Conservation (phyloP, 1,284 basidiomycete genomes). For the Cystobasidium sp. region DNA sequence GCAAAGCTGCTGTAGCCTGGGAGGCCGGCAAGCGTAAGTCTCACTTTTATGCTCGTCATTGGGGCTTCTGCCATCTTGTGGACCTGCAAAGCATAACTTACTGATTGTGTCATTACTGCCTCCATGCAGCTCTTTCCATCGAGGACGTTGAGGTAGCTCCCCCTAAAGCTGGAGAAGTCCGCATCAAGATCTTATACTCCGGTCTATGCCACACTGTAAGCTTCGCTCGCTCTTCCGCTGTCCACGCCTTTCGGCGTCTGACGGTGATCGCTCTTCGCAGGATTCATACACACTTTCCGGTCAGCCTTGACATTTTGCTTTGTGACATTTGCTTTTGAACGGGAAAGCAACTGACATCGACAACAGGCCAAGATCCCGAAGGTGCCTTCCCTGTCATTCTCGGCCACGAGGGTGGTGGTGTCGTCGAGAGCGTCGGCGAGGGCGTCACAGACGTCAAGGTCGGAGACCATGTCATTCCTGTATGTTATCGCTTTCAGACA, state of each 20-base stretch:
- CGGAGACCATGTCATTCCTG: constrained; percentile 90
- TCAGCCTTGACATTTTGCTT: not conserved
- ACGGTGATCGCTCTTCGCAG: not conserved
- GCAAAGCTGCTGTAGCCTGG: constrained; percentile 79
- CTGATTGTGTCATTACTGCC: not conserved
- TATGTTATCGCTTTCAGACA: constrained; percentile 38
- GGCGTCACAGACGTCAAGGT: constrained; percentile 84
- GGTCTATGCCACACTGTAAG: constrained; percentile 90
- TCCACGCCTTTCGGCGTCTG: not conserved
- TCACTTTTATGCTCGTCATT: not conserved
- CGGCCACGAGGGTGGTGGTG: constrained; percentile 60
- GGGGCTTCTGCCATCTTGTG: not conserved
- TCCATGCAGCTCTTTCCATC: constrained; percentile 67
- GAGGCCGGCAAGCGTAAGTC: constrained; percentile 67
- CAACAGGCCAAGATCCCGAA: constrained; percentile 95
- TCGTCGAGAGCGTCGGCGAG: constrained; percentile 87
- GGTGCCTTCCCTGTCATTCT: constrained; percentile 91
- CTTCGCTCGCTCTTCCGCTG: not conserved
- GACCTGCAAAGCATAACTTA: not conserved
- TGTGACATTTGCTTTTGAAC: constrained; percentile 52
- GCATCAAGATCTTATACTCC: constrained; percentile 87
- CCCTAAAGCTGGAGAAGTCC: constrained; percentile 86
- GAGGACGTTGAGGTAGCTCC: constrained; percentile 94
- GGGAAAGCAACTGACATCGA: not conserved
- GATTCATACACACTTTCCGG: constrained; percentile 42